Conservation (phyloP, 1,284 basidiomycete species). For the Pseudozyma thailandica region DNA sequence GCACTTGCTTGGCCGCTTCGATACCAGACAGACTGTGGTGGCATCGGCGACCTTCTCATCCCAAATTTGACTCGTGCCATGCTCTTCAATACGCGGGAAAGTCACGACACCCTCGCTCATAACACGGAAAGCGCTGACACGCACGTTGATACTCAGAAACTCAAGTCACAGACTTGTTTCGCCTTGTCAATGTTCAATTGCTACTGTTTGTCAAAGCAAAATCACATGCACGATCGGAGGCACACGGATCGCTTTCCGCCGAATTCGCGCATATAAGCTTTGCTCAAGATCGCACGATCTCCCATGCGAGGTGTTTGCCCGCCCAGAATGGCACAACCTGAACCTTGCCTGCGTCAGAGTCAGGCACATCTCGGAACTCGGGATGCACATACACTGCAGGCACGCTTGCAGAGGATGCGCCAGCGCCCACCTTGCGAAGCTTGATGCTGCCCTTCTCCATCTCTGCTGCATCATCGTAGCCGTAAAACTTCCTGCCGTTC, state of each 20-base stretch:
- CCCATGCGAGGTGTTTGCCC: constrained; percentile 84
- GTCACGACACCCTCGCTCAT: too few species aligned
- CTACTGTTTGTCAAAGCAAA: constrained; percentile 18
- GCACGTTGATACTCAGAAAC: not conserved
- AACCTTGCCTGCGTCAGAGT: constrained; percentile 59
- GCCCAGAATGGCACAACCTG: constrained; percentile 90
- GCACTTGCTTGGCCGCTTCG: not conserved
- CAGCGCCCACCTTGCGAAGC: constrained; percentile 39
- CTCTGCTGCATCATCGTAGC: constrained; percentile 29
- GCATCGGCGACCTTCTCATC: too few species aligned
- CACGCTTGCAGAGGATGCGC: constrained; percentile 33
- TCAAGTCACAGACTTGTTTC: not conserved
- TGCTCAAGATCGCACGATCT: constrained; percentile 71
- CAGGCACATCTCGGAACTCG: constrained; percentile 25
- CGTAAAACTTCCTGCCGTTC: constrained; percentile 65
- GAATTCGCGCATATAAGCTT: not conserved
- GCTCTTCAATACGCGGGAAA: too few species aligned
- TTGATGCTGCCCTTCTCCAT: constrained; percentile 33
- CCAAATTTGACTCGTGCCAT: too few species aligned
- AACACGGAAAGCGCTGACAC: not conserved
- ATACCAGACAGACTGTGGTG: too few species aligned
- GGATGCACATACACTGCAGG: constrained; percentile 60
- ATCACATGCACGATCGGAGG: constrained; percentile 17
- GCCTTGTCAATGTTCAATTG: not conserved
- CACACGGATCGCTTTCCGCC: constrained; percentile 7